Percentiles rank a stretch among this genome's conserved stretches.
Evolutionary conservation across 495 filamentous ascomycete species (phyloP).

Genomic region (Penicillium lividum): DNA sequence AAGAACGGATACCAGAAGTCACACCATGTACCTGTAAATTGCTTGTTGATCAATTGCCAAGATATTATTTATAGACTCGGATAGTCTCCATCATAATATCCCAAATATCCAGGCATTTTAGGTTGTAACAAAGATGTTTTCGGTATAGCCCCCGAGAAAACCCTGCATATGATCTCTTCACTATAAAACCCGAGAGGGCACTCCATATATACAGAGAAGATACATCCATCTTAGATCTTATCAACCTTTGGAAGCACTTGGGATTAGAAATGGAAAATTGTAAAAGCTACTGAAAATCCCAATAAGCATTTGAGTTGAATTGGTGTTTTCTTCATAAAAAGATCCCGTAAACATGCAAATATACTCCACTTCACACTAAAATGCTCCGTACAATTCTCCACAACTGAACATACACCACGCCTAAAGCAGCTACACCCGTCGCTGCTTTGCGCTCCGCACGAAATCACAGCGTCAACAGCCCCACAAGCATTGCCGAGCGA

Average conservation of each 20-base stretch:
- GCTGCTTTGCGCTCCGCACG: conserved; percentile 1
- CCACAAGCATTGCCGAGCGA: not conserved
- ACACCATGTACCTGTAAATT: not conserved
- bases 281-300: not conserved
- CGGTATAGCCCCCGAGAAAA: too few relatives aligned
- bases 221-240: too few relatives aligned
- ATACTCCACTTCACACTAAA: not conserved
- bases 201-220: too few relatives aligned
- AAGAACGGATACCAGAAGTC: not conserved
- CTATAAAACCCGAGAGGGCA: too few relatives aligned
- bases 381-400: not conserved
- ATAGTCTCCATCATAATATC: too few relatives aligned
- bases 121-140: too few relatives aligned
- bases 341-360: not conserved
- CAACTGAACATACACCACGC: not conserved
- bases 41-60: too few relatives aligned
- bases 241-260: too few relatives aligned
- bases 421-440: not conserved
- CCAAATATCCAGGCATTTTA: too few relatives aligned
- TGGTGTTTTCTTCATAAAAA: not conserved
- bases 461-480: conserved; percentile 4
- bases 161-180: too few relatives aligned
- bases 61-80: too few relatives aligned
- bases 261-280: not conserved
- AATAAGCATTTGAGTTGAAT: not conserved